Base-by-base conservation (phyloP, 2,329 filamentous ascomycete species). In the Dryadomyces quercus-mongolicae region DNA sequence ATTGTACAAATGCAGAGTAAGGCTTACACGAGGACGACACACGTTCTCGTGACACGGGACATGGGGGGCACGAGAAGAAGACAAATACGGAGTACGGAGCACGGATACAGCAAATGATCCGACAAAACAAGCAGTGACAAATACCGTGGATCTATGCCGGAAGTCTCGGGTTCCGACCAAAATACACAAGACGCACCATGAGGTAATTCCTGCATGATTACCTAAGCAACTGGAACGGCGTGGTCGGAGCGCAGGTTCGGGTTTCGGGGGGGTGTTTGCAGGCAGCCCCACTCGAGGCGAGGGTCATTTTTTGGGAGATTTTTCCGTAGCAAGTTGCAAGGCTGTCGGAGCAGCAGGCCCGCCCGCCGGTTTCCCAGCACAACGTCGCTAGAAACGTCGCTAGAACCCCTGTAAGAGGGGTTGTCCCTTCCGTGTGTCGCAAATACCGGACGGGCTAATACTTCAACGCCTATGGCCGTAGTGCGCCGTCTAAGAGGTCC, bases 201-300 rank as follows among this genome's bases (percentile, higher is more conserved):
- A 31, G 25, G 25, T 31, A 31, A 31, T 31, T 31, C 25, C 25
- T 31, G 25, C 25, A 31, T 4, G 25, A 4, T 31, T 31, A 31
- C 25, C 25, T 31, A 31, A 31, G 25, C 25, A 31, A 8, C 8
- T 31, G 25, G 25, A 31, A 31, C 25, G 25, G 25, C 25, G 25
- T 31, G 25, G 25, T 31, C 13, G 48, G 42, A 34, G 22, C 22
- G 16, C 50, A 52, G 44, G 44, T 47, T 57, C 56, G 53, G 56
- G 51, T 54, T 51, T 55, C 45, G 45, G 54, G 50, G 45, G 22
- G 47, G 31, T 51, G 38, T 36, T 52, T 53, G 54, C 53, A 58
- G 53, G 55, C 51, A 55, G 56, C 56, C 58, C 58, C 58, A 59
- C 58, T 36, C 48, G n/a, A 38, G 50, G 51, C 54, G 46, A 18